These are phyloP conservation scores for Fusarium camptoceras DNA, from an alignment of 2,329 filamentous ascomycete species.

Conservation along the genomic window DNA sequence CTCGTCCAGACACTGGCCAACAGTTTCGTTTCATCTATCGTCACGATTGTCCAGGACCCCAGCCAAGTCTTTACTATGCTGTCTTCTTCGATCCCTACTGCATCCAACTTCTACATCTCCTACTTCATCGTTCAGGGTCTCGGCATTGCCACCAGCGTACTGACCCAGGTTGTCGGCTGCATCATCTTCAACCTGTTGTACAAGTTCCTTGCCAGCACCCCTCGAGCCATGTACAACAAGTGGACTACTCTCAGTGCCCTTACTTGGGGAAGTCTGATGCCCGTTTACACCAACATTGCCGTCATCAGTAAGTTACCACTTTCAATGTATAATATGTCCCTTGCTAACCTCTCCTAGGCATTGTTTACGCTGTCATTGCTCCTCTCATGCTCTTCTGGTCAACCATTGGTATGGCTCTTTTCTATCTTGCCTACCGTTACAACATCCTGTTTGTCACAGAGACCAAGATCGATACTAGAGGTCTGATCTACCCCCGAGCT, in stretches of 20 bases:
- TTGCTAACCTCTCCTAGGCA: slow-evolving; percentile 55
- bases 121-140: slow-evolving; percentile 91
- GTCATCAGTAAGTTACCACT: slow-evolving; percentile 67
- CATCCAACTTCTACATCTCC: slow-evolving; percentile 92
- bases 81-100: slow-evolving; percentile 78
- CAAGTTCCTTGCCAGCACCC: slow-evolving; percentile 79
- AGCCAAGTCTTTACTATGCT: slow-evolving; percentile 71
- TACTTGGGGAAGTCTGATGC: slow-evolving; percentile 82
- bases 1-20: slow-evolving; percentile 85
- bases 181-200: slow-evolving; percentile 76
- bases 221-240: slow-evolving; percentile 80
- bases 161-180: slow-evolving; percentile 76
- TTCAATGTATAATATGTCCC: too few species aligned
- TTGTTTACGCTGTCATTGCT: slow-evolving; percentile 86
- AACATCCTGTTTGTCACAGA: slow-evolving; percentile 86
- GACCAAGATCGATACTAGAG: slow-evolving; percentile 85
- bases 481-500: slow-evolving; percentile 87
- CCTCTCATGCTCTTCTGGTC: slow-evolving; percentile 86
- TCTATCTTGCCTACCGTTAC: slow-evolving; percentile 89
- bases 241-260: slow-evolving; percentile 77
- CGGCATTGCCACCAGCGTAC: slow-evolving; percentile 76
- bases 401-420: slow-evolving; percentile 78
- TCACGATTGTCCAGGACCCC: slow-evolving; percentile 73
- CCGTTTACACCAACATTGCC: slow-evolving; percentile 78
- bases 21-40: slow-evolving; percentile 76